Percentiles rank a stretch among this genome's conserved stretches.
phyloP scores from a whole-genome alignment of 1,139 yeast species.

The Casaregolazyma suthepensis region DNA sequence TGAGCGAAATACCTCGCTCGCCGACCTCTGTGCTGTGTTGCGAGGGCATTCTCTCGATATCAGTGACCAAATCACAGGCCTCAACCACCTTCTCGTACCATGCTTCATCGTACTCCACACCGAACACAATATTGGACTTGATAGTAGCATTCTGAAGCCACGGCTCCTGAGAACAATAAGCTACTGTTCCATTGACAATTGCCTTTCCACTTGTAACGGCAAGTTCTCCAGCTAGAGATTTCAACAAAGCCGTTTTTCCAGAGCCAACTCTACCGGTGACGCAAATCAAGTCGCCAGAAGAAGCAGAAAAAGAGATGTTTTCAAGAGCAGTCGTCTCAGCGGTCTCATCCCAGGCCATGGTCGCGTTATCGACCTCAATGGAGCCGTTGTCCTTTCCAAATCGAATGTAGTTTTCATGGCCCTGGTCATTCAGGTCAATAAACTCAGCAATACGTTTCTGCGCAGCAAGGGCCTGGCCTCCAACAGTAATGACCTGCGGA shows the following conservation, averaged over 20 bases:
- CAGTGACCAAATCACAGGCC: conserved; percentile 64
- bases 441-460: conserved; percentile 51
- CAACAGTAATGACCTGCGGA: conserved; percentile 38
- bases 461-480: conserved; percentile 56
- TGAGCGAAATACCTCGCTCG: conserved; percentile 83
- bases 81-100: conserved; percentile 52
- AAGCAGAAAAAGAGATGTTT: conserved; percentile 40
- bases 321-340: conserved; percentile 38
- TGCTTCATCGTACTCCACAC: conserved; percentile 48
- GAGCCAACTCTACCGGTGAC: conserved; percentile 66
- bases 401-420: conserved; percentile 31
- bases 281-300: conserved; percentile 56
- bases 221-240: conserved; percentile 61
- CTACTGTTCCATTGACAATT: conserved; percentile 34
- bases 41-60: conserved; percentile 65
- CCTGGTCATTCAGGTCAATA: conserved; percentile 48
- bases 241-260: conserved; percentile 60
- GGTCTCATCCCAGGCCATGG: conserved; percentile 21
- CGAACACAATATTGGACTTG: conserved; percentile 68
- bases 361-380: conserved; percentile 39
- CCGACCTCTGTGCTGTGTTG: conserved; percentile 88
- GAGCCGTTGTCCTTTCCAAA: conserved; percentile 34
- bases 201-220: conserved; percentile 44
- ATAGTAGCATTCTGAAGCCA: conserved; percentile 88
- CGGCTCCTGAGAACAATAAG: conserved; percentile 58